Conservation (phyloP, 805 yeast species). For the Metschnikowia vanudenii region DNA sequence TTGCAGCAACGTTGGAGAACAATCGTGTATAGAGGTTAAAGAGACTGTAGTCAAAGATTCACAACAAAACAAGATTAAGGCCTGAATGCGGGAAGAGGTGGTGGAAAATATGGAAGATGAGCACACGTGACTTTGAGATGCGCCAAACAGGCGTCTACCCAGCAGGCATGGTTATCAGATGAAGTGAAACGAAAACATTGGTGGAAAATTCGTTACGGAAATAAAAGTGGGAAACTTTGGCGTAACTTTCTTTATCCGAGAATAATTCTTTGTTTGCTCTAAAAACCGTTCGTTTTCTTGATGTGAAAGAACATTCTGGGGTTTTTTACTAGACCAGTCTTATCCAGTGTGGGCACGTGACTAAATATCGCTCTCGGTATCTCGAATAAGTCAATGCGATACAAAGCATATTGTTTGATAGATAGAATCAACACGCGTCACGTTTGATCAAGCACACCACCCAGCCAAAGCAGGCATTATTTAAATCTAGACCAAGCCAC, state of each 20-base stretch:
- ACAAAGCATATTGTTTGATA: background rate
- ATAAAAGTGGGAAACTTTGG: no score
- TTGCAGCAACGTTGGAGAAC: no score
- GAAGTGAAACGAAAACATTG: no score
- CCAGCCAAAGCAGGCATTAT: no score
- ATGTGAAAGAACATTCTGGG: no score
- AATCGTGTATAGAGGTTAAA: background rate
- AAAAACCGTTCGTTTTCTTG: no score
- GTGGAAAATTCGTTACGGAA: no score
- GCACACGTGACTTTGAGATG: constrained; percentile 9
- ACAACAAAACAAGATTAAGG: background rate
- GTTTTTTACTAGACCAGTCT: no score
- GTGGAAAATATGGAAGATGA: constrained; percentile 5
- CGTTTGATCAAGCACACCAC: background rate
- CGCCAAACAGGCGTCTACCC: background rate
- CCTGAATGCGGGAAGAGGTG: background rate
- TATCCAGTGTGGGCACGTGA: background rate
- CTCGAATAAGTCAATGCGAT: background rate
- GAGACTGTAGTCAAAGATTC: background rate
- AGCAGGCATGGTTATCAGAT: no score
- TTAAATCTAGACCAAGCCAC: background rate
- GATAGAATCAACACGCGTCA: background rate
- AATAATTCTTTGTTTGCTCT: no score
- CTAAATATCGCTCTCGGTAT: background rate
- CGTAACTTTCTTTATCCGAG: no score